These are phyloP conservation scores for Viridothelium virens DNA, from an alignment of 495 filamentous ascomycete species.

Conservation along the genomic window DNA sequence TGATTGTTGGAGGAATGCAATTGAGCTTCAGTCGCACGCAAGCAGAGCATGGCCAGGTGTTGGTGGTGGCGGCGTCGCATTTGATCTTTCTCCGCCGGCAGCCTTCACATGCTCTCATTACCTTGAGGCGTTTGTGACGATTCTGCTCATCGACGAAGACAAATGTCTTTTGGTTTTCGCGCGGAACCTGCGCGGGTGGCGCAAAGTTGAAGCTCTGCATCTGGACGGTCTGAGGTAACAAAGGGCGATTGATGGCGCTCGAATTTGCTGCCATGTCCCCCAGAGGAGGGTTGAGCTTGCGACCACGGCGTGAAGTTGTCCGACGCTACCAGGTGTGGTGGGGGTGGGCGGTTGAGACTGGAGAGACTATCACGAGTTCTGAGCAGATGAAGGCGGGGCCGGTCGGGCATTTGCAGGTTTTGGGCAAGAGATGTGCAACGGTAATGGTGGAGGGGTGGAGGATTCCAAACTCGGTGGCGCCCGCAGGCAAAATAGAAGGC, in stretches of 20 bases:
- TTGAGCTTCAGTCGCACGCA: constrained; percentile 87
- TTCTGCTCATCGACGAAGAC: constrained; percentile 99
- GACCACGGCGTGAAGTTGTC: not conserved
- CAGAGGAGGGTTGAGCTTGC: not conserved
- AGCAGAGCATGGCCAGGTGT: constrained; percentile 95
- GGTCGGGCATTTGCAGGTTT: constrained; percentile 6
- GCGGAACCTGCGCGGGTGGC: constrained; percentile 47
- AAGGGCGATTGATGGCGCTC: constrained; percentile 36
- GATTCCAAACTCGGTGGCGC: not conserved
- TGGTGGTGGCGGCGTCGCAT: constrained; percentile 95
- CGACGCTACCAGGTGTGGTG: not conserved
- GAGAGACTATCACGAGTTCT: not conserved
- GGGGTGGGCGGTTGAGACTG: not conserved
- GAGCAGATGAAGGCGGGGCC: not conserved
- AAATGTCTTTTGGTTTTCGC: constrained; percentile 75
- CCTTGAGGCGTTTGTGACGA: constrained; percentile 92
- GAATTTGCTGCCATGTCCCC: constrained; percentile 51
- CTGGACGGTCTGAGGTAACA: constrained; percentile 50
- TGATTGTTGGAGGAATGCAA: constrained; percentile 84
- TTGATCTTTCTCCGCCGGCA: constrained; percentile 89
- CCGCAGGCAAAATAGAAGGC: not conserved
- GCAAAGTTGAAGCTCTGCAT: constrained; percentile 55
- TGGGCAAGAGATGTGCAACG: not conserved
- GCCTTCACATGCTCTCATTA: constrained; percentile 98
- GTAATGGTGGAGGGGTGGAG: not conserved